These are phyloP conservation scores for Penicillium bialowiezense DNA, from an alignment of 495 filamentous ascomycete species.

Conservation along the genomic window DNA sequence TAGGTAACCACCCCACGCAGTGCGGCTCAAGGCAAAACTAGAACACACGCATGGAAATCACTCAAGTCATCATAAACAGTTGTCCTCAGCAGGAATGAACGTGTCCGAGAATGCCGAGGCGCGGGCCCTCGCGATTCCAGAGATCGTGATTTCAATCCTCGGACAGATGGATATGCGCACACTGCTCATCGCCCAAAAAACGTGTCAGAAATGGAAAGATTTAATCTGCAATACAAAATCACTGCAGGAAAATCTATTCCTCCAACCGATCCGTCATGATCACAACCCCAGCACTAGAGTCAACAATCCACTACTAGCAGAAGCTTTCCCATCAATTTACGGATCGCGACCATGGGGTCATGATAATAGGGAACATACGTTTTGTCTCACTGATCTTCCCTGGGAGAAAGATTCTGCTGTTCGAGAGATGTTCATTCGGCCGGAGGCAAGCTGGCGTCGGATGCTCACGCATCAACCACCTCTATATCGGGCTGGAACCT, in stretches of 20 bases:
- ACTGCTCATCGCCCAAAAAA: background rate
- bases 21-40: too few relatives aligned
- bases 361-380: background rate
- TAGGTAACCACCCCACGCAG: too few relatives aligned
- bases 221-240: background rate
- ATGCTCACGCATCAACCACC: background rate
- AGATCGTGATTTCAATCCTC: conserved; percentile 5
- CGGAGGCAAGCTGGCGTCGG: background rate
- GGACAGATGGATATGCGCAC: conserved; percentile 8
- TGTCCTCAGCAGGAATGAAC: too few relatives aligned
- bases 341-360: too few relatives aligned
- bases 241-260: background rate
- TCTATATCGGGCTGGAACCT: background rate
- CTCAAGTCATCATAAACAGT: too few relatives aligned
- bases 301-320: background rate
- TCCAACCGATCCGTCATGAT: background rate
- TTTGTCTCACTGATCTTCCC: background rate
- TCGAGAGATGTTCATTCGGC: background rate
- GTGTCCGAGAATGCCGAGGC: background rate
- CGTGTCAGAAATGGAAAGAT: background rate
- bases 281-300: background rate
- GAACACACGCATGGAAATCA: too few relatives aligned
- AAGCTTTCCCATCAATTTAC: background rate
- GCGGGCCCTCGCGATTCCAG: background rate
- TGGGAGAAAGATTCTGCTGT: background rate